Conservation (phyloP, 2,329 filamentous ascomycete genomes). For the Ceratocystis variospora region DNA sequence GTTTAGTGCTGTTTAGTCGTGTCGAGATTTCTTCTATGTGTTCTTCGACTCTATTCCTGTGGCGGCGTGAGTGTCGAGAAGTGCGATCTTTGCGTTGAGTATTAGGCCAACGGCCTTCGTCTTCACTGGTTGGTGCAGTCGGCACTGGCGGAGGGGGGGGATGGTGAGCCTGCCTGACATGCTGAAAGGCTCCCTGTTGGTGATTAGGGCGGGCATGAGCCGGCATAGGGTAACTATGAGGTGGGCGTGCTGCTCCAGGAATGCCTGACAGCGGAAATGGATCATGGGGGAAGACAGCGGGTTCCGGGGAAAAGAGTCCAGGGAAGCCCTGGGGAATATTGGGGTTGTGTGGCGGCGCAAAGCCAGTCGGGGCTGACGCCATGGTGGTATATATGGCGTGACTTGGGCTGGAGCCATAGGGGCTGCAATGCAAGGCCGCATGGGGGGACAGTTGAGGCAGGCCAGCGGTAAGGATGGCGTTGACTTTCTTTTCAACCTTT, state of each 20-base stretch:
- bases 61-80: neutral
- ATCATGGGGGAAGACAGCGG: neutral
- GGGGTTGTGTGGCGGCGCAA: neutral
- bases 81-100: neutral
- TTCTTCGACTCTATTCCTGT: neutral
- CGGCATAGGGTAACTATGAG: neutral
- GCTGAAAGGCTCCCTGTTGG: neutral
- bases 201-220: neutral
- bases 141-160: neutral
- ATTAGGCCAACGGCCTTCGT: neutral
- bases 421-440: neutral
- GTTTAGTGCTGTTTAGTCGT: neutral
- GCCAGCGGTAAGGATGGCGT: neutral
- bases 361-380: neutral
- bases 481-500: neutral
- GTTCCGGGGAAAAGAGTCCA: neutral
- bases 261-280: neutral
- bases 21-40: neutral
- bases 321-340: neutral
- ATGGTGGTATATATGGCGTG: neutral
- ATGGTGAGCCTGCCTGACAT: neutral
- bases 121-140: neutral
- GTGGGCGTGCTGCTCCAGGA: neutral
- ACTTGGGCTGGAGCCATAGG: neutral
- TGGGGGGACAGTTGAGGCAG: neutral